A percentile compares a stretch with the other conserved stretches of the same genome.
phyloP scores from a whole-genome alignment of 257 asterid genomes.

The Solanum appendiculatum region DNA sequence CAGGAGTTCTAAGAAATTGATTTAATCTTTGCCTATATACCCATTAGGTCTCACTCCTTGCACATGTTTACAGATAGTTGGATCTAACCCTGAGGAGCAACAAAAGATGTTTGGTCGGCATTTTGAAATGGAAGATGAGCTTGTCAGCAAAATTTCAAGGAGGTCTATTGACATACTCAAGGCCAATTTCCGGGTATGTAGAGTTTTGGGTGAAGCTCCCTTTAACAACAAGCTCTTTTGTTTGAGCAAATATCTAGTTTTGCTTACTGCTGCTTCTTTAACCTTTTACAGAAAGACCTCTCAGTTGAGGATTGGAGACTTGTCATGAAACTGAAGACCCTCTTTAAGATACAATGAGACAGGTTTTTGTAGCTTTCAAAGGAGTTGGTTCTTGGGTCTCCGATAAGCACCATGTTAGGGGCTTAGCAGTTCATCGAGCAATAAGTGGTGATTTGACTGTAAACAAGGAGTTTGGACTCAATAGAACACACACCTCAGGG shows the following conservation, averaged over 20 bases:
- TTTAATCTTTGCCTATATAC: background rate
- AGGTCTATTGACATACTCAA: constrained; percentile 82
- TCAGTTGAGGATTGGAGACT: constrained; percentile 64
- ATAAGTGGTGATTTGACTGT: background rate
- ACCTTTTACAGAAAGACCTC: constrained; percentile 51
- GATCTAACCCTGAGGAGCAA: constrained; percentile 82
- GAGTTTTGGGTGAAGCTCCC: background rate
- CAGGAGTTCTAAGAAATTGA: background rate
- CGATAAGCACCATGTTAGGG: background rate
- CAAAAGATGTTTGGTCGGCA: constrained; percentile 96
- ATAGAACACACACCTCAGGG: background rate
- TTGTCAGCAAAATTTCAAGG: constrained; percentile 86
- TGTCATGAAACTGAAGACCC: constrained; percentile 60
- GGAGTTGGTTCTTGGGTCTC: background rate
- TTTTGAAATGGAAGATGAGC: constrained; percentile 90
- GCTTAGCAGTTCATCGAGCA: background rate
- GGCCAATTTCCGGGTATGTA: constrained; percentile 68
- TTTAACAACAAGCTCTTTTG: background rate
- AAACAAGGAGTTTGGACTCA: background rate
- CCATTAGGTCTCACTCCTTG: background rate
- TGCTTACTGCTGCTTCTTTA: background rate
- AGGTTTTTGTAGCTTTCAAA: background rate
- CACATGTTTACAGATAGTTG: constrained; percentile 44
- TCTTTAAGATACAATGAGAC: constrained; percentile 63
- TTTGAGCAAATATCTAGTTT: background rate